Percentiles rank a stretch among this genome's conserved stretches.
Evolutionary conservation across 1,284 basidiomycete species (phyloP).

Genomic region (Leccinum griseonigrum): DNA sequence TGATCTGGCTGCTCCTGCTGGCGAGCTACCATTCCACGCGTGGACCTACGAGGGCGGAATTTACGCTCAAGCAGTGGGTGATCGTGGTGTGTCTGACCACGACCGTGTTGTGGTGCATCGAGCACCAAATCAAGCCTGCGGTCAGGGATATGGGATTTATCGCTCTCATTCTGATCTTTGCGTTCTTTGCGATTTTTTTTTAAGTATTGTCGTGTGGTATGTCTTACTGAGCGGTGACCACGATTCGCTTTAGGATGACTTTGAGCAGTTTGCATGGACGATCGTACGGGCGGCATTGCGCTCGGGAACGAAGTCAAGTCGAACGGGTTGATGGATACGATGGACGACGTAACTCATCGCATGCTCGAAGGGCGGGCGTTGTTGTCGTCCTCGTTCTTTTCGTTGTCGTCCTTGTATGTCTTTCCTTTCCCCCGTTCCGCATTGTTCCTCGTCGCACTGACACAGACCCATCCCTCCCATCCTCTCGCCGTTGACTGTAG

Average conservation of each 20-base stretch:
- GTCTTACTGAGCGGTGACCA: not conserved
- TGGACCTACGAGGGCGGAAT: constrained; percentile 74
- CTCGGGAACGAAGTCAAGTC: constrained; percentile 92
- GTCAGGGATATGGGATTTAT: constrained; percentile 98
- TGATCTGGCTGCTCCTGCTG: constrained; percentile 91
- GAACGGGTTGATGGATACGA: constrained; percentile 81
- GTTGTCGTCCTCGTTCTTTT: constrained; percentile 71
- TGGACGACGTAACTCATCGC: constrained; percentile 70
- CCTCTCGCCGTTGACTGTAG: constrained; percentile 34
- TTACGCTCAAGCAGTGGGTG: constrained; percentile 90
- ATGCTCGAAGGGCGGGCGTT: constrained; percentile 72
- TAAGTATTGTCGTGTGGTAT: constrained; percentile 55
- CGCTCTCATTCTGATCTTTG: constrained; percentile 89
- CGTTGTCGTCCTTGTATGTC: constrained; percentile 72
- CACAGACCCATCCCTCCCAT: not conserved
- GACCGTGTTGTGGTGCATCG: constrained; percentile 90
- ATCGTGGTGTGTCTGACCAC: constrained; percentile 82
- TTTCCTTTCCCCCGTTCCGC: not conserved
- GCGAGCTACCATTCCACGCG: constrained; percentile 75
- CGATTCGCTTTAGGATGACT: constrained; percentile 69
- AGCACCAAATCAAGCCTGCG: constrained; percentile 73
- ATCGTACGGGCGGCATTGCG: constrained; percentile 99
- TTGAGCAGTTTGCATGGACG: constrained; percentile 92
- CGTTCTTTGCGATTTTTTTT: constrained; percentile 94
- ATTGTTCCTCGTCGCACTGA: not conserved